Base-by-base conservation (phyloP, 108 stramenopile species). In the Skeletonema grethae region DNA sequence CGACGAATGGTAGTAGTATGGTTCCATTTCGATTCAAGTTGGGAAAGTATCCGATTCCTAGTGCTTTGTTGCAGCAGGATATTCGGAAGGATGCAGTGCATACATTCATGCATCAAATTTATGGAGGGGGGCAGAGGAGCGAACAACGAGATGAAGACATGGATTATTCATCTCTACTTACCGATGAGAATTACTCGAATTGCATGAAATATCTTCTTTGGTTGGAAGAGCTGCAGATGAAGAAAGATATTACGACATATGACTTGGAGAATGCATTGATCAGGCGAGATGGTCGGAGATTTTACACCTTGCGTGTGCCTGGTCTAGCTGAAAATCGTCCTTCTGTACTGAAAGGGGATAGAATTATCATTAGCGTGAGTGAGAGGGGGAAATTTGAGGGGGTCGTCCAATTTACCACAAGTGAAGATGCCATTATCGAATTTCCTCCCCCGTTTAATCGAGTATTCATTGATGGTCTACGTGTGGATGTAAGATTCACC, bases 291-390 rank as follows among this genome's bases (percentile, higher is more conserved):
- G 84, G 82, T 22, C 43, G 63, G 12, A 5, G 57, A 7, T 61
- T 39, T 29, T 83, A 79, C 72, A 53, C 61, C 29, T 16, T 90
- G 32, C 32, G 35, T 0, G 82, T 86, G 12, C 76, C 84, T 10
- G 87, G 90, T 22, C 25, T 90, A 43, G 90, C 87, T 9, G 86
- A 90, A 64, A 71, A 72, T 32, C 71, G 87, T 11, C 90, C 87
- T 8, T 85, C 84, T 36, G 86, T 90, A 0, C 61, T 90, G 22
- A 71, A 73, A 10, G 87, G 90, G 15, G 87, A 90, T 70, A 75
- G 77, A 10, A 75, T 90, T 10, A 8, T 69, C 22, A 63, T 84
- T 12, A 38, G 13, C 12, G 81, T 70, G 30, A 25, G 11, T 3
- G 74, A 72, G n/a, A 30, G 62, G 5, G 38, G 39, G 30, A 74